These are phyloP conservation scores for Metschnikowia hibisci DNA, from an alignment of 805 yeast species.

Conservation along the genomic window DNA sequence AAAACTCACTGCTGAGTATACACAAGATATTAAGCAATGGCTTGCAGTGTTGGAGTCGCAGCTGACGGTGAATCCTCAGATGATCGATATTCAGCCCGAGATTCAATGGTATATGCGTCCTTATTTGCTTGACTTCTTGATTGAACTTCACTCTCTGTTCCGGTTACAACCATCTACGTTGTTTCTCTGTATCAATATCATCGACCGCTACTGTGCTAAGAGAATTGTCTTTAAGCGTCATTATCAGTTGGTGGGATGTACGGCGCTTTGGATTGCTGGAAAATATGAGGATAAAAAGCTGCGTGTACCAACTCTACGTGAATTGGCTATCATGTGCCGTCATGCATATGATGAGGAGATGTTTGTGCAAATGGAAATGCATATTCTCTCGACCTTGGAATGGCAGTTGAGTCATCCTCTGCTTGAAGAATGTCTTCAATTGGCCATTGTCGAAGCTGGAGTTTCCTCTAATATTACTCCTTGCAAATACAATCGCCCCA, in stretches of 20 bases:
- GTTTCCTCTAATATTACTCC: slow-evolving; percentile 22
- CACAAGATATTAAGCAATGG: slow-evolving; percentile 34
- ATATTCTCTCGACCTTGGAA: slow-evolving; percentile 39
- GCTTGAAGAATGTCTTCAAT: slow-evolving; percentile 48
- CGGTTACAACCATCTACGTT: slow-evolving; percentile 41
- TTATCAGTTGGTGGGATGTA: slow-evolving; percentile 46
- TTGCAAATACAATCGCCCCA: slow-evolving; percentile 22
- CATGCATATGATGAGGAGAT: slow-evolving; percentile 54
- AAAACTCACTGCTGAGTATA: slow-evolving; percentile 41
- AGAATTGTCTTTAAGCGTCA: slow-evolving; percentile 45
- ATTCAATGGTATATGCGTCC: slow-evolving; percentile 49
- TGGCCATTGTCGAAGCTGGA: slow-evolving; percentile 37
- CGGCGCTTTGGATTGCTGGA: slow-evolving; percentile 46
- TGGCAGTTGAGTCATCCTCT: slow-evolving; percentile 46
- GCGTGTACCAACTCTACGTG: slow-evolving; percentile 54
- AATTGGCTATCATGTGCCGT: slow-evolving; percentile 53
- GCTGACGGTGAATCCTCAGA: slow-evolving; percentile 46
- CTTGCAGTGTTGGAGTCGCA: slow-evolving; percentile 38
- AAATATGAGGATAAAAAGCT: slow-evolving; percentile 58
- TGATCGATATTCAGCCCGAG: slow-evolving; percentile 47
- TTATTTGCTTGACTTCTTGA: slow-evolving; percentile 39
- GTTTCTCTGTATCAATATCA: slow-evolving; percentile 40
- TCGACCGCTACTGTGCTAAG: slow-evolving; percentile 45
- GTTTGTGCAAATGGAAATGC: slow-evolving; percentile 47
- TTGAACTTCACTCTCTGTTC: slow-evolving; percentile 42